Base-by-base conservation (phyloP, 2,329 filamentous ascomycete species). In the Cladosporium sp. region DNA sequence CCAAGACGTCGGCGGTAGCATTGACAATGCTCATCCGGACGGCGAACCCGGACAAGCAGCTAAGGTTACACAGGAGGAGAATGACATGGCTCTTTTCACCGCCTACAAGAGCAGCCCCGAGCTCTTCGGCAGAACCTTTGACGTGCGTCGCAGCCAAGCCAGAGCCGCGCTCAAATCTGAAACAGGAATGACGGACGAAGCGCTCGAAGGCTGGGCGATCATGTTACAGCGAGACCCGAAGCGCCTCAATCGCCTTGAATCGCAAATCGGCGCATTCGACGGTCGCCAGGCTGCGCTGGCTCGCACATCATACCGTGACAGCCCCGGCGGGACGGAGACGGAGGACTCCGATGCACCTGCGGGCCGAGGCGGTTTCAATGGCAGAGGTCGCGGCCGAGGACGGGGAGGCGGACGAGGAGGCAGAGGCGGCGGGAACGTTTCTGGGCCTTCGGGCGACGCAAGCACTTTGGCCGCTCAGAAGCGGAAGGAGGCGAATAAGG, bases 121-220 rank as follows among this genome's bases (percentile, higher is more conserved):
- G 6, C 62, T 84, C 0, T 96, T 96, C 61, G 78, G 75, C 4
- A 79, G 91, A 15, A 86, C 91, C 53, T 77, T 83, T 1, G 77
- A 78, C 4, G 89, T 86, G 0, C 77, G 89, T 47, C 76, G 86
- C 54, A 76, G 84, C 0, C 75, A 77, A 18, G 72, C 78, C 1
- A 78, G 93, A 33, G 69, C 67, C 6, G 78, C 78, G 29, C 66
- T 98, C 42, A 86, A 84, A 58, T 77, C 78, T 18, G 83, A 90
- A 53, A 95, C 88, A 1, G 85, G 85, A 3, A 88, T 96, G 88
- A 90, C 89, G 0, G 91, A 97, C 59, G 92, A 97, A 68, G 84
- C 86, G 2, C 85, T 98, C 29, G 93, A 97, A 68, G 93, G 93
- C 4, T 98, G 92, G 91, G 88, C 80, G 0, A 72, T 95, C 42